Base-by-base conservation (phyloP, 306 rosid species). In the Citrullus amarus region DNA sequence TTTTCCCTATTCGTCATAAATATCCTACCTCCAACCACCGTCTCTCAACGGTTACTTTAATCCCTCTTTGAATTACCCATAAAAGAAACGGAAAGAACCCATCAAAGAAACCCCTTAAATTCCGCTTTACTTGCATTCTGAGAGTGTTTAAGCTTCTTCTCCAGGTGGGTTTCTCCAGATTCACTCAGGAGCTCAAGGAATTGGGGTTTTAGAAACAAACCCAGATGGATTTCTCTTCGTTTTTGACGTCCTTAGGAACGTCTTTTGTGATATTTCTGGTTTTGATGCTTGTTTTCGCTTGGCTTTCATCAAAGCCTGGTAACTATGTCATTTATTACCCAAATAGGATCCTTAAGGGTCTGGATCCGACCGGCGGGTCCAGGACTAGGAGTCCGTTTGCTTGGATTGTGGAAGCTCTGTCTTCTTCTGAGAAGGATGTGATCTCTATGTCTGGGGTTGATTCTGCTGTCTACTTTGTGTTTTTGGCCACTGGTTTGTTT, bases 401-500 rank as follows among this genome's bases (percentile, higher is more conserved):
- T 4, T 95, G 99, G 99, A 89, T 92, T 80, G 79, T 28, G 18
- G 98, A 91, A 71, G 98, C 97, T 22, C 0, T 85, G 22, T 80
- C 87, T 43, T 88, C 99, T 55, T 78, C 96, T 6, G 99, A 96
- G 82, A 57, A 66, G 69, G 94, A 96, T 6, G 79, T 96, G 34
- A 88, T 96, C 61, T 44, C 86, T 76, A 14, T 87, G 58, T 93
- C 98, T n/a, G 99, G 99, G 69, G 87, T 91, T 1, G 99, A 96
- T 79, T 86, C 98, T 75, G 99, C 99, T 28, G 99, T 93, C 0
- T 90, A 92, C 93, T 96, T 89, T 39, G 97, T 93, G 79, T 96
- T 93, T 79, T 57, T 93, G 79, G 53, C 79, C 89, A 90, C 98
- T 9, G 98, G 99, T 92, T 80, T 78, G 87, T 25, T 34, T 61